Conservation (phyloP, 2,329 filamentous ascomycete genomes). For the Pseudogymnoascus sp. region DNA sequence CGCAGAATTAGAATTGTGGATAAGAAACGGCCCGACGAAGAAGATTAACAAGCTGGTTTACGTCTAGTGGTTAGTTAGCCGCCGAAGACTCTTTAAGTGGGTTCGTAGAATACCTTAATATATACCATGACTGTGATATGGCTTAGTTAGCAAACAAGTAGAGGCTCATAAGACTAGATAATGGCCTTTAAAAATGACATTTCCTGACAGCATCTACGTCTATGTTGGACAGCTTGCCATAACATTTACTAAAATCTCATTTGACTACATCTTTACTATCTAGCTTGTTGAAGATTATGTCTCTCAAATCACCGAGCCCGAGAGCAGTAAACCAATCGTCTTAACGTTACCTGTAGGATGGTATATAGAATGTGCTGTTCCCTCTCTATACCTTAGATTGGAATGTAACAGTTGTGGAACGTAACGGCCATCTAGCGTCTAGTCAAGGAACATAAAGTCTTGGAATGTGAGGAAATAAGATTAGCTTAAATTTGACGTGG, state of each 20-base stretch:
- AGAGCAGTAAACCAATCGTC: neutral
- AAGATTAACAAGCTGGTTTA: neutral
- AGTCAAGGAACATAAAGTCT: neutral
- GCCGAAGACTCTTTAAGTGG: neutral
- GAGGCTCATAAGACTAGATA: neutral
- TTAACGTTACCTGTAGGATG: neutral
- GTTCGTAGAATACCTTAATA: neutral
- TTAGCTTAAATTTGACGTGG: neutral
- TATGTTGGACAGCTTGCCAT: neutral
- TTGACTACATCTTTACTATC: neutral
- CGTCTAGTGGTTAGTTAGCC: neutral
- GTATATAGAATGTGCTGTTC: neutral
- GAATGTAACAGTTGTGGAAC: conserved; percentile 3
- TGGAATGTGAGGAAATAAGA: neutral
- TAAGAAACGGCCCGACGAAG: neutral
- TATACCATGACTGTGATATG: neutral
- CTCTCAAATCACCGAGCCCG: neutral
- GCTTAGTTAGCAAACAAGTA: neutral
- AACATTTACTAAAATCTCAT: neutral
- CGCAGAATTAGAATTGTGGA: neutral
- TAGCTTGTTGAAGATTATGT: neutral
- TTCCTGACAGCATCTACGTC: neutral
- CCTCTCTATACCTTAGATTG: neutral
- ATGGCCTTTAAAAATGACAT: neutral
- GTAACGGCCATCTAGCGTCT: neutral